Evolutionary conservation across 495 filamentous ascomycete genomes (phyloP).

Genomic region (Astrocystis sublimbata): DNA sequence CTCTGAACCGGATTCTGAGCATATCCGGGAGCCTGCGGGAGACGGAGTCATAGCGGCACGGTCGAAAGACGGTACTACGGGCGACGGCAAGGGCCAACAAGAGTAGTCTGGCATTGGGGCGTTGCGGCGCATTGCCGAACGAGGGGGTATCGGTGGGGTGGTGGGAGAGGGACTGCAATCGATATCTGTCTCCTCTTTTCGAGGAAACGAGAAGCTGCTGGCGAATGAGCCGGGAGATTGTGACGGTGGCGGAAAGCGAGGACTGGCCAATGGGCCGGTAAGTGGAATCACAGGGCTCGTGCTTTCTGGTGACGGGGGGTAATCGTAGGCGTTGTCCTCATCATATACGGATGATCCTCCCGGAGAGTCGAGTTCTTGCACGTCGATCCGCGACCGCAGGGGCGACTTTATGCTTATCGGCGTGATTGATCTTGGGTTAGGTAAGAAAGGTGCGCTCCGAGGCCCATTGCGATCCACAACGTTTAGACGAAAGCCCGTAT

Average conservation of each 20-base stretch:
- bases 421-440: constrained; percentile 17
- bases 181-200: constrained; percentile 1
- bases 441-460: constrained; percentile 21
- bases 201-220: not conserved
- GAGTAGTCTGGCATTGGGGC: constrained; percentile 28
- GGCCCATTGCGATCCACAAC: constrained; percentile 25
- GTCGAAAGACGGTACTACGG: constrained; percentile 22
- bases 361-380: constrained; percentile 8
- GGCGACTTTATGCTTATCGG: constrained; percentile 21
- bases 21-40: not conserved
- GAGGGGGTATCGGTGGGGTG: constrained; percentile 15
- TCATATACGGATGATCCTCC: constrained; percentile 22
- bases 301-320: constrained; percentile 31
- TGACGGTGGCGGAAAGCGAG: constrained; percentile 21
- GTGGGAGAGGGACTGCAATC: not conserved
- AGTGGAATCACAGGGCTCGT: constrained; percentile 32
- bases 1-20: constrained; percentile 22
- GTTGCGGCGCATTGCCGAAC: constrained; percentile 20
- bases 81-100: constrained; percentile 30
- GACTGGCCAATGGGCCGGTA: constrained; percentile 30
- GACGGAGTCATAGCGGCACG: constrained; percentile 8
- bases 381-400: not conserved
- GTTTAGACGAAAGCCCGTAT: constrained; percentile 14
- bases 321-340: constrained; percentile 13
- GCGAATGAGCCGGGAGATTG: not conserved